Percentiles rank a stretch among this genome's conserved stretches.
Conservation (phyloP, 257 asterid species). For the Solanum bulbocastanum region DNA sequence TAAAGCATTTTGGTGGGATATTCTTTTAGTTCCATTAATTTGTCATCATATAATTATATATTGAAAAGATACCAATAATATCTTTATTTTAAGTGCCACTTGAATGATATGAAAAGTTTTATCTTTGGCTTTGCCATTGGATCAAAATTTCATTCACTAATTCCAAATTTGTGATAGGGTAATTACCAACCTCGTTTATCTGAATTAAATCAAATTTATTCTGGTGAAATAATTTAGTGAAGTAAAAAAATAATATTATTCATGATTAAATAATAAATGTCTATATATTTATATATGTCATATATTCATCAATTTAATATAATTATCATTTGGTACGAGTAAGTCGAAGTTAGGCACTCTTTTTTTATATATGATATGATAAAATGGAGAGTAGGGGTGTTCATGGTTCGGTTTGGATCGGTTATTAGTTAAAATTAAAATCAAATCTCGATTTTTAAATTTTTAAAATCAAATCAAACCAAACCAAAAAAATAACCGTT, state of each 20-base stretch:
- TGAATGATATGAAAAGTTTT: neutral
- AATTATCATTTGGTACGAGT: neutral
- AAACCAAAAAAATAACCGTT: too few species aligned
- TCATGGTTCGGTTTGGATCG: too few species aligned
- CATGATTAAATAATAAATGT: neutral
- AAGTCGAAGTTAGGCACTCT: neutral
- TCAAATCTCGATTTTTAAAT: fast-evolving
- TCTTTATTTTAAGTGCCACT: neutral
- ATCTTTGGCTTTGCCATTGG: neutral
- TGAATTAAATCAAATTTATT: neutral
- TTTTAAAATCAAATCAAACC: too few species aligned
- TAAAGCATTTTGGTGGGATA: neutral
- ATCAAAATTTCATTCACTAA: neutral
- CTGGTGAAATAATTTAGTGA: neutral
- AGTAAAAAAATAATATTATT: neutral
- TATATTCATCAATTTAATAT: neutral
- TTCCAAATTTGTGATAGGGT: neutral
- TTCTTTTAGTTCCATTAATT: neutral
- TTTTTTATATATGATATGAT: neutral
- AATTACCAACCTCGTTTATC: neutral
- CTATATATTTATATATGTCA: neutral
- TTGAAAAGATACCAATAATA: neutral
- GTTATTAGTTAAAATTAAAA: too few species aligned
- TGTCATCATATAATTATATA: neutral
- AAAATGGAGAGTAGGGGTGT: neutral